These are phyloP conservation scores for Nitzschia inconspicua DNA, from an alignment of 108 stramenopile species.

Conservation along the genomic window DNA sequence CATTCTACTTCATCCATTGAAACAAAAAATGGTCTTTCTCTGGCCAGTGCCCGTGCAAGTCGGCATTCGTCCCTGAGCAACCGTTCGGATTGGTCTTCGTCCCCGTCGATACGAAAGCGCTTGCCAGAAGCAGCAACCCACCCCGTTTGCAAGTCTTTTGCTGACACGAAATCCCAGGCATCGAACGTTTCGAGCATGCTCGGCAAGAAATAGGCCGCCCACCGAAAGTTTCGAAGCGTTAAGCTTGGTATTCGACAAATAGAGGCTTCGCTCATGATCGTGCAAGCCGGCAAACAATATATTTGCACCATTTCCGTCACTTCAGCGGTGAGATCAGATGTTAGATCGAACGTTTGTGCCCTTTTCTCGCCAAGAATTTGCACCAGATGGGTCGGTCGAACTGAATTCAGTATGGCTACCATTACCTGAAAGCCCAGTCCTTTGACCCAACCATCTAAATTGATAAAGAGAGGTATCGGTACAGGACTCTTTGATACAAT, in stretches of 20 bases:
- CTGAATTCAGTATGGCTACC: conserved; percentile 50
- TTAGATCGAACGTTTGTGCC: conserved; percentile 66
- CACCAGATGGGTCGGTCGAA: conserved; percentile 70
- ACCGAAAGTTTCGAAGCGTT: conserved; percentile 53
- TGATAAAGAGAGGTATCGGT: conserved; percentile 71
- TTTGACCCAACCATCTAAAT: conserved; percentile 94
- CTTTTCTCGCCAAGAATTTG: conserved; percentile 69
- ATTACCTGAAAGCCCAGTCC: conserved; percentile 85
- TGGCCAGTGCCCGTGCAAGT: conserved; percentile 46
- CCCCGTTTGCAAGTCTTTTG: conserved; percentile 24
- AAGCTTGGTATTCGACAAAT: conserved; percentile 29
- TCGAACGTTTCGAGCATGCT: conserved; percentile 19
- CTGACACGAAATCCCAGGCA: conserved; percentile 24
- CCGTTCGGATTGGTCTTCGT: conserved; percentile 25
- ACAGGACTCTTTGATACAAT: background rate
- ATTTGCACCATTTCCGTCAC: conserved; percentile 37
- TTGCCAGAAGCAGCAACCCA: conserved; percentile 12
- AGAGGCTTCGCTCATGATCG: conserved; percentile 19
- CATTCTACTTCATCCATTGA: conserved; percentile 42
- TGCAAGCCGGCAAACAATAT: conserved; percentile 16
- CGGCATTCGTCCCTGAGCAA: conserved; percentile 46
- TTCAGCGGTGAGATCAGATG: conserved; percentile 4
- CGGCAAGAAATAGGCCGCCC: conserved; percentile 66
- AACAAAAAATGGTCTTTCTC: conserved; percentile 37
- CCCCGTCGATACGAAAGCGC: background rate